Base-by-base conservation (phyloP, 331 rosid species). In the Rosa hybrid region DNA sequence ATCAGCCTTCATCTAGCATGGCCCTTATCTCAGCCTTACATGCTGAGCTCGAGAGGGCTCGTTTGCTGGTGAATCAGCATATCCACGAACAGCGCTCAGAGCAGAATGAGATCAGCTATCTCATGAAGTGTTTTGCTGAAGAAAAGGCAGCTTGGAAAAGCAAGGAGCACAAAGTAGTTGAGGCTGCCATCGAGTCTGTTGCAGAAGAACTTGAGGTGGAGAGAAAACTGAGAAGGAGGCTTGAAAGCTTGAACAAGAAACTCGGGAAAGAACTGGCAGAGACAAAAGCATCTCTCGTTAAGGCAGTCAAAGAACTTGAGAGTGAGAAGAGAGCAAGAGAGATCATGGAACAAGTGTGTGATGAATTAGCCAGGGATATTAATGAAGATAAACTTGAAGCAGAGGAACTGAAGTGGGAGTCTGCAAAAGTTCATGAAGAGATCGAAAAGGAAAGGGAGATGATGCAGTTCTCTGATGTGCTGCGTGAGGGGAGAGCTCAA, bases 111-210 rank as follows among this genome's bases (percentile, higher is more conserved):
- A 87, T 96, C 63, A 86, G 80, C 87, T 93, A 90, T 76, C 87
- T 96, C 83, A 89, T 96, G 90, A 92, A 92, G 89, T 92, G 97
- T 79, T 90, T 90, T 83, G 92, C 98, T 59, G 98, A 96, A 78
- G 99, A 96, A 89, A 93, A 93, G 83, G 97, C 96, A 12, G 90
- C 92, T 27, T 93, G 99, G 99, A 90, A 92, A 83, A 89, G 77
- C 83, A 93, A 92, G 88, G 99, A 92, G 82, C 92, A 83, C 68
- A 90, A 90, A 84, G 86, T 88, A 82, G 88, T 96, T 57, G 99
- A 96, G 92, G 97, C 97, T 68, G 98, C 99, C 18, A 89, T 96
- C 82, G 99, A 96, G 85, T 92, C 99, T 38, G 89, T 96, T 79
- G 94, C 94, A 6, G 94, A 95, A n/a, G 98, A 96, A 82, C 97